These are phyloP conservation scores for Coffea canephora DNA, from an alignment of 257 asterid species.

Conservation along the genomic window DNA sequence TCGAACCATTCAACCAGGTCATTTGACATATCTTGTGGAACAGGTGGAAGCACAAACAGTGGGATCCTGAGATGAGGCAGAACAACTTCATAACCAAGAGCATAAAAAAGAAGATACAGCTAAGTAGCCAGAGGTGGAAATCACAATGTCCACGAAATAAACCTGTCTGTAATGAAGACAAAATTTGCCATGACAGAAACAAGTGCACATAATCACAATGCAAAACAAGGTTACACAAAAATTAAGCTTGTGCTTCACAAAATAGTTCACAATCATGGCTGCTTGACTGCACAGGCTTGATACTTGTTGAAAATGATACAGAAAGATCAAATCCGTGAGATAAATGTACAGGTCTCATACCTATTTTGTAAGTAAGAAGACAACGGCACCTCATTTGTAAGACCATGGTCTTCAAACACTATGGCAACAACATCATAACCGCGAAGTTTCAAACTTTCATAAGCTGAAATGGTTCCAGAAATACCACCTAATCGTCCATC, in stretches of 20 bases:
- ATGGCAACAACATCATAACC: slow-evolving; percentile 92
- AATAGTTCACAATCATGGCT: not conserved
- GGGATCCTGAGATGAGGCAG: slow-evolving; percentile 56
- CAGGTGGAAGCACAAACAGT: slow-evolving; percentile 80
- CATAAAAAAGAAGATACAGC: not conserved
- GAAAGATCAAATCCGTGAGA: not conserved
- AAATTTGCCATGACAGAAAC: not conserved
- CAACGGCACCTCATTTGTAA: slow-evolving; percentile 70
- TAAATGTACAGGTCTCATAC: slow-evolving; percentile 31
- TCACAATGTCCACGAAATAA: not conserved
- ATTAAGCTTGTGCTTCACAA: not conserved
- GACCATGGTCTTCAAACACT: slow-evolving; percentile 86
- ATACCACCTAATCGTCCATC: slow-evolving; percentile 97
- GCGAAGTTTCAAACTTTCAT: slow-evolving; percentile 82
- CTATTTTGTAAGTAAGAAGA: slow-evolving; percentile 65
- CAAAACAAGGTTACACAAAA: not conserved
- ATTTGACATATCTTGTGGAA: slow-evolving; percentile 75
- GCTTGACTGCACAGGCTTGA: not conserved
- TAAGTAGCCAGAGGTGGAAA: not conserved
- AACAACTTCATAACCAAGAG: not conserved
- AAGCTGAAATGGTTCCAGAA: slow-evolving; percentile 96
- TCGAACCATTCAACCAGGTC: slow-evolving; percentile 80
- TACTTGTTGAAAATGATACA: slow-evolving; percentile 10
- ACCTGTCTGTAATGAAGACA: not conserved
- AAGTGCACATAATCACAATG: not conserved